Percentiles rank a stretch among this genome's conserved stretches.
These are phyloP conservation scores for Lecanoromycetidae sp. DNA, from an alignment of 2,329 filamentous ascomycete species.

Conservation along the genomic window DNA sequence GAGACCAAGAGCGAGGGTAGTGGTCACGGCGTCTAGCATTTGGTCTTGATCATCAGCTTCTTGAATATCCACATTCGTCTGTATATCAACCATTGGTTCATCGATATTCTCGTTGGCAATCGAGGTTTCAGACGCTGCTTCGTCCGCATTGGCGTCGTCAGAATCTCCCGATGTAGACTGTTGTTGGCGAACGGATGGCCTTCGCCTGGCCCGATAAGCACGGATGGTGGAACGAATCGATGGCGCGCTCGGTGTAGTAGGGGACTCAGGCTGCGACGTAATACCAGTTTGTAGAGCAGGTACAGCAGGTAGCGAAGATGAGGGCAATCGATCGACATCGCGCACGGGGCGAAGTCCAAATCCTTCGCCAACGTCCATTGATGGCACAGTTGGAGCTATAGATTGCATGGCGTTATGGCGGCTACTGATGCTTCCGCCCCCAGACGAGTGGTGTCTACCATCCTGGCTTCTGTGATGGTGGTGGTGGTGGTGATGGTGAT, in stretches of 20 bases:
- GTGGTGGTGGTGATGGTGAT: conserved; percentile 40
- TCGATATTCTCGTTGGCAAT: conserved; percentile 60
- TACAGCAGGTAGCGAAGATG: conserved; percentile 45
- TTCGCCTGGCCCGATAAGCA: conserved; percentile 50
- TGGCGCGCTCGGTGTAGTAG: conserved; percentile 68
- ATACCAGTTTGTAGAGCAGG: conserved; percentile 56
- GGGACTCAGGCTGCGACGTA: conserved; percentile 82
- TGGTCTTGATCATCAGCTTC: conserved; percentile 74
- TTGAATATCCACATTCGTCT: conserved; percentile 71
- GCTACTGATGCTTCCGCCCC: conserved; percentile 32
- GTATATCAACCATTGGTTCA: conserved; percentile 66
- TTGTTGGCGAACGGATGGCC: conserved; percentile 81
- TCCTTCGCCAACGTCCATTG: conserved; percentile 56
- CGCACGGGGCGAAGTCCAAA: conserved; percentile 67
- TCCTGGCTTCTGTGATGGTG: conserved; percentile 43
- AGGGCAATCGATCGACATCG: conserved; percentile 69
- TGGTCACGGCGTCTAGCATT: conserved; percentile 58
- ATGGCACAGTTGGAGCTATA: conserved; percentile 52
- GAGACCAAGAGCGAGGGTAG: conserved; percentile 62
- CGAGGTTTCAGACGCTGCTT: conserved; percentile 65
- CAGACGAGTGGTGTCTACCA: conserved; percentile 24
- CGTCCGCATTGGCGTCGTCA: conserved; percentile 77
- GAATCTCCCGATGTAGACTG: conserved; percentile 73
- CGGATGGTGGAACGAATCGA: conserved; percentile 45
- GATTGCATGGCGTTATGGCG: conserved; percentile 50